Base-by-base conservation (phyloP, 371 early-diverging fungal species). In the Mucor velutinosus region DNA sequence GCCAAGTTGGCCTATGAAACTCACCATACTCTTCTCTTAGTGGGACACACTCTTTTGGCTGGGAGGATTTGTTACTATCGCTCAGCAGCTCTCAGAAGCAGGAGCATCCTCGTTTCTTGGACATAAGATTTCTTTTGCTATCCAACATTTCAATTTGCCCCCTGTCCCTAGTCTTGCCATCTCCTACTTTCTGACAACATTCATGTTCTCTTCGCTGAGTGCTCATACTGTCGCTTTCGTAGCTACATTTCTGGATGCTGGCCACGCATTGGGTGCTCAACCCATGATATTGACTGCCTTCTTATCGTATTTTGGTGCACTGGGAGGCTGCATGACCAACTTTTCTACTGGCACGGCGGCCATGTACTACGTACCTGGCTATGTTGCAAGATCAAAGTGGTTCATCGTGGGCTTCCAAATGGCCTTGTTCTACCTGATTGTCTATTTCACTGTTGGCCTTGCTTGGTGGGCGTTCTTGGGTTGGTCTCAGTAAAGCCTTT, bases 1-100 rank as follows among this genome's bases (percentile, higher is more conserved):
- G 29, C 17, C n/a, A 6, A 43, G 56, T 35, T 43, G 30, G 15
- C 23, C 32, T 25, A 47, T 29, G 27, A 29, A 29, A 53, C 14
- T 21, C 8, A 58, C 6, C 11, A 55, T 7, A 35, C 25, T 55
- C n/a, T 15, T 17, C 59, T 12, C 25, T 27, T 60, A 83, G 85
- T 94, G 94, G 94, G 94, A 94, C 64, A 87, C 91, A 0, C 82
- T 91, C 45, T 92, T 91, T 67, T 94, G 94, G 93, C 76, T 94
- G 5, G 89, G 89, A 19, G 90, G 90, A 11, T 91, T 94, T 76
- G 84, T 94, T 30, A 82, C 91, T 3, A 86, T 94, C 58, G 92
- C 92, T 53, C 86, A 90, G 58, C 93, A 93, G 66, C 76, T 94
- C 2, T 79, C 88, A 14, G 83, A 81, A 14, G 82, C 90, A 4